phyloP scores from a whole-genome alignment of 2,329 filamentous ascomycete genomes.

The Fusarium anthophilum region DNA sequence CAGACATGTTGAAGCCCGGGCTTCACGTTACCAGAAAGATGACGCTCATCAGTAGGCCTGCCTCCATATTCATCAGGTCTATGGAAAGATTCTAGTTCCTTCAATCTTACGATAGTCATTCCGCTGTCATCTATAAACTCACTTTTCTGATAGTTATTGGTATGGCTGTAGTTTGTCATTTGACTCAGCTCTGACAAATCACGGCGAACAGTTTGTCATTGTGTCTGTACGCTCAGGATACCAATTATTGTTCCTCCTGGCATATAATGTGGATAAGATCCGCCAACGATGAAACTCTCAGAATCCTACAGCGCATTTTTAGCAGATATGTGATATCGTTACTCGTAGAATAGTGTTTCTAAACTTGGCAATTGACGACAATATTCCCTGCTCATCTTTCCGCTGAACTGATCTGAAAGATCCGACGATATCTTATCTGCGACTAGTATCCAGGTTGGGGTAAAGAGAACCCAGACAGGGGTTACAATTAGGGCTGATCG shows the following conservation, averaged over 20 bases:
- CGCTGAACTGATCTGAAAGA: neutral
- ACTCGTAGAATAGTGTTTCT: neutral
- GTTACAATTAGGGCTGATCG: neutral
- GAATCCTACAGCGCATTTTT: too few relatives aligned
- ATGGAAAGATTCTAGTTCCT: neutral
- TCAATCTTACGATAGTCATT: too few relatives aligned
- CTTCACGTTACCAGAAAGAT: neutral
- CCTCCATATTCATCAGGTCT: neutral
- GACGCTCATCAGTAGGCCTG: neutral
- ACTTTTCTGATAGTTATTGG: neutral
- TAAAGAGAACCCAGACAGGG: neutral
- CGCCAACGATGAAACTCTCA: neutral
- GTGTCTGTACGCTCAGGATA: fast-evolving
- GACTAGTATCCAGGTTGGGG: neutral
- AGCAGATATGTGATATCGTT: neutral
- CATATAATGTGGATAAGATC: neutral
- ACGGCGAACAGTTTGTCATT: neutral
- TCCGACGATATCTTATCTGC: neutral
- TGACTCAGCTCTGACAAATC: neutral
- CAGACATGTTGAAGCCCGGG: neutral
- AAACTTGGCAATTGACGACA: neutral
- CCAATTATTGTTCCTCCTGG: neutral
- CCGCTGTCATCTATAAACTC: neutral
- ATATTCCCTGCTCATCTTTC: neutral
- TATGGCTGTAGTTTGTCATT: neutral